Conservation (phyloP, 352 stramenopile genomes). For the Phytopythium ostracodes region DNA sequence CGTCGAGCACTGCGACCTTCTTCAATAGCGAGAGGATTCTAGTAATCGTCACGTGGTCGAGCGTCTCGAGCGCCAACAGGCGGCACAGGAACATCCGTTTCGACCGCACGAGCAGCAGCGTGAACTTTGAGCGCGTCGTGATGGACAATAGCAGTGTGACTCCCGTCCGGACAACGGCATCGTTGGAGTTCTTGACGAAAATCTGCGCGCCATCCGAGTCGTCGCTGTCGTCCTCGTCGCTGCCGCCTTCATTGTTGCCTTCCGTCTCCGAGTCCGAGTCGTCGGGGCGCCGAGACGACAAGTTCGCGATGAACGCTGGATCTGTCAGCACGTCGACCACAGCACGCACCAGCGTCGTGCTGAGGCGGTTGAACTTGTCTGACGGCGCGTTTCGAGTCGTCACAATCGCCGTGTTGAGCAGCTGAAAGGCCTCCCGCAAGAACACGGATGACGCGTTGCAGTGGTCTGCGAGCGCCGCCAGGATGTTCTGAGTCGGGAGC, state of each 20-base stretch:
- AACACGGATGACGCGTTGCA: constrained; percentile 40
- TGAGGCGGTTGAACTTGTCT: constrained; percentile 57
- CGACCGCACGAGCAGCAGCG: constrained; percentile 51
- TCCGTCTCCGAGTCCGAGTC: constrained; percentile 22
- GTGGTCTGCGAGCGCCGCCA: constrained; percentile 61
- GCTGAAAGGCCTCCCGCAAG: constrained; percentile 70
- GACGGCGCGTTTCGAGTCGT: constrained; percentile 61
- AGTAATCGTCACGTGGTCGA: constrained; percentile 71
- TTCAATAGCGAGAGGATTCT: constrained; percentile 62
- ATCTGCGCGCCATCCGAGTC: constrained; percentile 62
- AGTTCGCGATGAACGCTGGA: constrained; percentile 40
- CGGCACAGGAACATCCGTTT: constrained; percentile 74
- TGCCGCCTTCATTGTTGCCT: constrained; percentile 4
- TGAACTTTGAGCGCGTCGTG: constrained; percentile 65
- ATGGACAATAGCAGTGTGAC: constrained; percentile 69
- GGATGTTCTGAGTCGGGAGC: constrained; percentile 39
- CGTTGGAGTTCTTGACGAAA: constrained; percentile 53
- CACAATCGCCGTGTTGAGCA: constrained; percentile 69
- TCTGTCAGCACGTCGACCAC: constrained; percentile 63
- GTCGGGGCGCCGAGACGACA: constrained; percentile 28
- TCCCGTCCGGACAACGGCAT: constrained; percentile 65
- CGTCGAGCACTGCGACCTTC: constrained; percentile 52
- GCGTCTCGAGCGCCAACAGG: constrained; percentile 61
- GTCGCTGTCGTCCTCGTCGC: constrained; percentile 25
- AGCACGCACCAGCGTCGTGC: constrained; percentile 34